Conservation (phyloP, 495 filamentous ascomycete species). For the Rostrohypoxylon terebratum region DNA sequence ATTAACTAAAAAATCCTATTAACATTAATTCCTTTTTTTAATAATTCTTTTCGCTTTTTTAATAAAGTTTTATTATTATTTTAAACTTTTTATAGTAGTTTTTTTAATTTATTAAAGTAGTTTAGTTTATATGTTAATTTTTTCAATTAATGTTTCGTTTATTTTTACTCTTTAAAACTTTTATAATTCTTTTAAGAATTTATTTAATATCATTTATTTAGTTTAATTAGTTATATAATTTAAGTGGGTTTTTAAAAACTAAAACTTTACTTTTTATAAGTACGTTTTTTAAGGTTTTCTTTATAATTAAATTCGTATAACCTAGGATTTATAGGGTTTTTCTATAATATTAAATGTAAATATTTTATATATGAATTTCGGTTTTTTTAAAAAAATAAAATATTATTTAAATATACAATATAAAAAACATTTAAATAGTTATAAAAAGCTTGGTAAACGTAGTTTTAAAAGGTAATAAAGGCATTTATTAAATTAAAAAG, state of each 20-base stretch:
- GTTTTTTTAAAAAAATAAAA: not conserved
- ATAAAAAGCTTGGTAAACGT: too few relatives aligned
- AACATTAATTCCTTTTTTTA: not conserved
- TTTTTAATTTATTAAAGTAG: not conserved
- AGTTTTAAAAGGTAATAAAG: too few relatives aligned
- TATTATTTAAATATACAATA: not conserved
- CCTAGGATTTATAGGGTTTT: not conserved
- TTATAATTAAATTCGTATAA: too few relatives aligned
- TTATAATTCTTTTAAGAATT: not conserved
- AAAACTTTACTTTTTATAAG: too few relatives aligned
- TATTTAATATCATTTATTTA: not conserved
- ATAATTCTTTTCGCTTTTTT: too few relatives aligned
- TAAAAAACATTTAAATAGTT: not conserved
- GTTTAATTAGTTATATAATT: not conserved
- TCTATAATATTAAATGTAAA: not conserved
- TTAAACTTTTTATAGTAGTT: not conserved
- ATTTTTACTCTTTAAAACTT: not conserved
- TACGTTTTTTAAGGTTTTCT: too few relatives aligned
- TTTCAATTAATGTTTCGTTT: not conserved
- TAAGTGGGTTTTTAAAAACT: too few relatives aligned
- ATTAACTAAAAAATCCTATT: not conserved
- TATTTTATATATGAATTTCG: not conserved
- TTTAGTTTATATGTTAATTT: not conserved
- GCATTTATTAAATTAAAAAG: too few relatives aligned
- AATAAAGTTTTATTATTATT: not conserved